Base-by-base conservation (phyloP, 257 asterid species). In the Forsythia suspensa region DNA sequence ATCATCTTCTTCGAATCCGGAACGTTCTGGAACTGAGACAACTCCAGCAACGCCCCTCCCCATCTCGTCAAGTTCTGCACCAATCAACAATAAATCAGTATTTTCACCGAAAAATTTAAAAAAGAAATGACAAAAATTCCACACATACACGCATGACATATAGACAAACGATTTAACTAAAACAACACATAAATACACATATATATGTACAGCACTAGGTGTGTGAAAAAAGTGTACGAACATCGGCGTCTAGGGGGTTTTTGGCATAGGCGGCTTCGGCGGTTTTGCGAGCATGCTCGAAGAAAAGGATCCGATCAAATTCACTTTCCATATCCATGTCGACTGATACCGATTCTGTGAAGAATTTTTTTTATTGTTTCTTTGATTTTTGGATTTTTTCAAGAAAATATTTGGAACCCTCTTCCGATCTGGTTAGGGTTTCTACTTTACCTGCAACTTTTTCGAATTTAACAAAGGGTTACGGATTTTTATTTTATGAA, bases 31-130 rank as follows among this genome's bases (percentile, higher is more conserved):
- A 82, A 87, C 81, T 87, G 90, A 37, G 90, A 79, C 44, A 82
- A 77, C 70, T 87, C 88, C 38, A 87, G 81, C 76, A 84, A 81
- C 59, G 83, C 84, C 40, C 88, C 87, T 42, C 90, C 90, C 90
- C 88, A 84, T 80, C 85, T 79, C 43, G 88, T 85, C 75, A 87
- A 74, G 77, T 87, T 87, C 90, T 87, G 78, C 78, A 81, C 8
- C 57, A 79, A 71, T 13, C 39, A 77, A 67, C 44, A 21, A 63
- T 29, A 24, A 29, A 63, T 63, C 18, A 24, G n/a, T 24, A 63
- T 4, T 9, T 20, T 61, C 15, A 61, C 69, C 38, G 11, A 2
- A 9, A 21, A 21, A 21, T 0, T 2, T 46, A 61, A 24, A 8
- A 21, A 10, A 20, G 11, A 2, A 24, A 48, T 48, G 59, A 48